A percentile compares a stretch with the other conserved stretches of the same genome.
Evolutionary conservation across 345 rosid species (phyloP).

Genomic region (Eucalyptus tenuipes): DNA sequence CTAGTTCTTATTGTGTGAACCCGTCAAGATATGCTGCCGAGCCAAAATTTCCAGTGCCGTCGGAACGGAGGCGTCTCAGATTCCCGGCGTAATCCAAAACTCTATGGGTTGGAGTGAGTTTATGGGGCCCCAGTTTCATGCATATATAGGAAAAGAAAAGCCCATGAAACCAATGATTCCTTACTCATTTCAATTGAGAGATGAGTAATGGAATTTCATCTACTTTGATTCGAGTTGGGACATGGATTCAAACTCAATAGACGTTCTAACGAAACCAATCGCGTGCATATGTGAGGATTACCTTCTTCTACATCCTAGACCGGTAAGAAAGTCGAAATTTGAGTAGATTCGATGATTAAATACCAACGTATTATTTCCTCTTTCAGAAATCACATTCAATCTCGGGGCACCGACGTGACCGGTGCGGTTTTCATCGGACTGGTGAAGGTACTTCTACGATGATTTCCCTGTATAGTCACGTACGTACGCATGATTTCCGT

Average conservation of each 20-base stretch:
- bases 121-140: not conserved
- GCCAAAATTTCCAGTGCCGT: not conserved
- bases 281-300: not conserved
- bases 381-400: not conserved
- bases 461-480: not conserved
- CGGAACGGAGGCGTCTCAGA: not conserved
- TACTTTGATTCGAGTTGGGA: not conserved
- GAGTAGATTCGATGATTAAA: not conserved
- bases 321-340: not conserved
- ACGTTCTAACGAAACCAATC: not conserved
- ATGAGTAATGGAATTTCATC: not conserved
- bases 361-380: not conserved
- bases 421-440: not conserved
- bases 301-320: not conserved
- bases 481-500: not conserved
- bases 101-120: not conserved
- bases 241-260: not conserved
- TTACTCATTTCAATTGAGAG: not conserved
- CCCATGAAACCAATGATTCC: not conserved
- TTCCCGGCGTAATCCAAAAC: not conserved
- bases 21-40: not conserved
- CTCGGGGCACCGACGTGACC: not conserved
- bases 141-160: not conserved
- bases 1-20: not conserved
- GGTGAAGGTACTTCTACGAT: not conserved